A percentile compares a stretch with the other conserved stretches of the same genome.
Evolutionary conservation across 345 rosid genomes (phyloP).

Genomic region (Acer negundo): DNA sequence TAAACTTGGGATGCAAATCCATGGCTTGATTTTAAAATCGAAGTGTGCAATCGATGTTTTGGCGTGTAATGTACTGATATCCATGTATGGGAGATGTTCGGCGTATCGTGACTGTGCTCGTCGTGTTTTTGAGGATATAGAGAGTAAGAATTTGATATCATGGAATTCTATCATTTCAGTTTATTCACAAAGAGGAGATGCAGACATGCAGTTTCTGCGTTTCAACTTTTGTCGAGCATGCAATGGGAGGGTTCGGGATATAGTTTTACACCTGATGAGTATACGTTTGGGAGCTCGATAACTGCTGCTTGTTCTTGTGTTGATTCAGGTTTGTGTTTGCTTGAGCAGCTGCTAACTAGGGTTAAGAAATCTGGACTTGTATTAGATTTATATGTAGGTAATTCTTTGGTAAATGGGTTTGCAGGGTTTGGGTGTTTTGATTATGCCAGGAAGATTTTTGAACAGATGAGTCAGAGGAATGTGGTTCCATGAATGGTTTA

Average conservation of each 20-base stretch:
- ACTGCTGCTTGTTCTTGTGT: slow-evolving; percentile 58
- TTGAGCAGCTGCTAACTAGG: slow-evolving; percentile 66
- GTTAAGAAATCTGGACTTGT: slow-evolving; percentile 67
- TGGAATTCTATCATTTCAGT: slow-evolving; percentile 80
- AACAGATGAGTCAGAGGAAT: slow-evolving; percentile 63
- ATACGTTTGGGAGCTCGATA: slow-evolving; percentile 81
- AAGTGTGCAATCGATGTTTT: too few relatives aligned
- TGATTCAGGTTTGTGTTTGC: slow-evolving; percentile 54
- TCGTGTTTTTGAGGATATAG: slow-evolving; percentile 63
- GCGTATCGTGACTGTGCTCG: slow-evolving; percentile 46
- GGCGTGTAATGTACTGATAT: slow-evolving; percentile 69
- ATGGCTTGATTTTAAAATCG: slow-evolving; percentile 64
- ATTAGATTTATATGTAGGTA: slow-evolving; percentile 80
- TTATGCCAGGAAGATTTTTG: slow-evolving; percentile 60
- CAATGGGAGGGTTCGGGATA: slow-evolving; percentile 41
- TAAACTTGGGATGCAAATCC: slow-evolving; percentile 70
- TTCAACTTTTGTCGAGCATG: slow-evolving; percentile 65
- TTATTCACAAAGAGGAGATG: slow-evolving; percentile 60
- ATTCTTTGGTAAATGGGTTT: slow-evolving; percentile 79
- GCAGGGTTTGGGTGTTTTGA: slow-evolving; percentile 61
- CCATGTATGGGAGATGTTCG: slow-evolving; percentile 65
- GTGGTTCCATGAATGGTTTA: slow-evolving; percentile 74
- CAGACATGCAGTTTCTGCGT: slow-evolving; percentile 51
- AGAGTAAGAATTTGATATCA: slow-evolving; percentile 56
- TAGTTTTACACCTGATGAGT: slow-evolving; percentile 66